Evolutionary conservation across 257 asterid genomes (phyloP).

Genomic region (Ilex aquifolium): DNA sequence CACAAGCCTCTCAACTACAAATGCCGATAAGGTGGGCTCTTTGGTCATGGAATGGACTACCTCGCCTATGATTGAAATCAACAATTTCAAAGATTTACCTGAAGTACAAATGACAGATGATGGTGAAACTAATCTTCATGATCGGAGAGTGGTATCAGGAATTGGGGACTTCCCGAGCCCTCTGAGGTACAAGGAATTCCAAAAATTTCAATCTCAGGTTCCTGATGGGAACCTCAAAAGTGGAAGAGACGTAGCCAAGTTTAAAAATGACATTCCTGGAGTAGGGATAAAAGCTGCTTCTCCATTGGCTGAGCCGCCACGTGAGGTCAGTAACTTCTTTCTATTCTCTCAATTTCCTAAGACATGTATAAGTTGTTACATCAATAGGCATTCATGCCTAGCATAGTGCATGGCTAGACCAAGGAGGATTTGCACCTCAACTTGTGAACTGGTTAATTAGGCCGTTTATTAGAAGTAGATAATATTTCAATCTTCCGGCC

Average conservation of each 20-base stretch:
- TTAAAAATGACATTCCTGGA: slow-evolving; percentile 23
- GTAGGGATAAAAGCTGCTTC: slow-evolving; percentile 23
- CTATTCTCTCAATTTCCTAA: background rate
- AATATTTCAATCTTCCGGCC: background rate
- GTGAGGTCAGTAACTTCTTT: slow-evolving; percentile 36
- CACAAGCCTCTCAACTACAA: slow-evolving; percentile 23
- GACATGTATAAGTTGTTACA: background rate
- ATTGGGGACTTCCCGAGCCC: slow-evolving; percentile 30
- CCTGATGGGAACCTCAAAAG: slow-evolving; percentile 29
- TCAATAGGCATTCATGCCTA: slow-evolving; percentile 9
- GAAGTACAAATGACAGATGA: slow-evolving; percentile 21
- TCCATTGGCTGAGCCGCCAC: slow-evolving; percentile 26
- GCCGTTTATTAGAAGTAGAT: background rate
- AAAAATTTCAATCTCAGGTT: slow-evolving; percentile 20
- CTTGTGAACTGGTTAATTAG: background rate
- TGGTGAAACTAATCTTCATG: slow-evolving; percentile 21
- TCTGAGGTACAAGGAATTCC: slow-evolving; percentile 23
- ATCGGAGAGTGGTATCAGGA: slow-evolving; percentile 22
- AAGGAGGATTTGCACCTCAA: slow-evolving; percentile 9
- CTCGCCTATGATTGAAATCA: slow-evolving; percentile 27
- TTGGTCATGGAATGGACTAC: slow-evolving; percentile 23
- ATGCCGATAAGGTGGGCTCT: slow-evolving; percentile 14
- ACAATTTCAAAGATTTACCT: slow-evolving; percentile 15
- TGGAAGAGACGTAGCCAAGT: slow-evolving; percentile 18
- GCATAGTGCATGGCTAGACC: slow-evolving; percentile 1